Evolutionary conservation across 257 asterid species (phyloP).

Genomic region (Thymus quinquecostatus): DNA sequence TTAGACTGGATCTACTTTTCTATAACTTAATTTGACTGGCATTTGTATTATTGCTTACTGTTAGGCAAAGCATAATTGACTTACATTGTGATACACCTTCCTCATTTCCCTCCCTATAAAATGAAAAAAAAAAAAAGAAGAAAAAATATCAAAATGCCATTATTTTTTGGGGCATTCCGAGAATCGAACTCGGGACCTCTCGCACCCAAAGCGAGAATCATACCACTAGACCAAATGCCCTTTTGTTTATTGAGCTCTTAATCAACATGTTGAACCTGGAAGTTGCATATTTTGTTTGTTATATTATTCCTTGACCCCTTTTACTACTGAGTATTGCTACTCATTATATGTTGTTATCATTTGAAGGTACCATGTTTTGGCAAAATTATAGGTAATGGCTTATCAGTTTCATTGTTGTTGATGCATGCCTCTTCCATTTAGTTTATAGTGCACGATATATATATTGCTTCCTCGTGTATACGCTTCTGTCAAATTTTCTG

Average conservation of each 20-base stretch:
- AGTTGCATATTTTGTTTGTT: too few species aligned
- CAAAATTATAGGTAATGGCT: not conserved
- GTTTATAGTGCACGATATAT: slow-evolving; percentile 1
- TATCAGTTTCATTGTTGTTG: not conserved
- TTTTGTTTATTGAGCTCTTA: not conserved
- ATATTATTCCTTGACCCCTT: not conserved
- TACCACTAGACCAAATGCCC: slow-evolving; percentile 68
- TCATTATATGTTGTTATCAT: not conserved
- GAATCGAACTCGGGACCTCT: slow-evolving; percentile 32
- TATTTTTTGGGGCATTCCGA: slow-evolving; percentile 26
- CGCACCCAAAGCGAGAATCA: slow-evolving; percentile 38
- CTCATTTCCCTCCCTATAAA: not conserved
- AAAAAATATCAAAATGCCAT: not conserved
- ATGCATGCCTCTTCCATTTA: not conserved
- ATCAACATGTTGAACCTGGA: not conserved
- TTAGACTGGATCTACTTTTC: not conserved
- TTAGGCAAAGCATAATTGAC: not conserved
- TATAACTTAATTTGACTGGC: not conserved
- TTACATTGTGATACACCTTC: not conserved
- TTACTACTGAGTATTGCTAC: not conserved
- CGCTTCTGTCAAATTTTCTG: too few species aligned
- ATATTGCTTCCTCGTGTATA: not conserved
- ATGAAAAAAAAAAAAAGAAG: not conserved
- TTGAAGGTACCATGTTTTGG: not conserved
- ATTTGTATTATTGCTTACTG: not conserved